These are phyloP conservation scores for Naganishia antarctica DNA, from an alignment of 768 basidiomycete genomes.

Conservation along the genomic window DNA sequence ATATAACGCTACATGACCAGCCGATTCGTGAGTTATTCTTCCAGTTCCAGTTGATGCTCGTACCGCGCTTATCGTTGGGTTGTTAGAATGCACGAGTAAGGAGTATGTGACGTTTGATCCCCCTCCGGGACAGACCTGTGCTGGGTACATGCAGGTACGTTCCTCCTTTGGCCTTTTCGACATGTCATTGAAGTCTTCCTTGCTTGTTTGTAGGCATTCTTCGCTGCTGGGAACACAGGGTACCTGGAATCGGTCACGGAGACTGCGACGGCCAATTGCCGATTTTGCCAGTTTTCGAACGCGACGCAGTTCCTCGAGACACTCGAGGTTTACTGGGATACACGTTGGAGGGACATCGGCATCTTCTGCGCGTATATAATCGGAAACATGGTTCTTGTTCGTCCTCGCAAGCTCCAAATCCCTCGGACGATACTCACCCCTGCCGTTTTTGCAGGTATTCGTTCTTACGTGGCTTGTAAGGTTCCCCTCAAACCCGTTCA, in stretches of 20 bases:
- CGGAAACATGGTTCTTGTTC: not conserved
- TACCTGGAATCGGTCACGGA: constrained; percentile 6
- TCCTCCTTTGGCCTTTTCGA: constrained; percentile 57
- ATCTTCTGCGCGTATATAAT: not conserved
- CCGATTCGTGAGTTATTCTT: not conserved
- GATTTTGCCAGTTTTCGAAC: constrained; percentile 63
- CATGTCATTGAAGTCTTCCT: not conserved
- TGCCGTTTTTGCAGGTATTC: not conserved
- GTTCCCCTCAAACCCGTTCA: constrained; percentile 7
- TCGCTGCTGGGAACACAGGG: constrained; percentile 3
- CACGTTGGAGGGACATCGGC: constrained; percentile 54
- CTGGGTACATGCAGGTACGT: constrained; percentile 65
- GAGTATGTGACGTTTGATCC: constrained; percentile 72
- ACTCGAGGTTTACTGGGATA: constrained; percentile 60
- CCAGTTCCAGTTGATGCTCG: too few species aligned
- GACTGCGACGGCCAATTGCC: constrained; percentile 58
- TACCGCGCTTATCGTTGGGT: not conserved
- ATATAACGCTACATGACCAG: constrained; percentile 2
- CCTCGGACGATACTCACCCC: not conserved
- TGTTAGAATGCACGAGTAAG: constrained; percentile 40
- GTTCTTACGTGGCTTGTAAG: constrained; percentile 10
- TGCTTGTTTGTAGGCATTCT: not conserved
- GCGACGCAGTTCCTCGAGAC: constrained; percentile 59
- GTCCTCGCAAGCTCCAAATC: not conserved
- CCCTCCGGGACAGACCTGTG: constrained; percentile 68